Evolutionary conservation across 768 basidiomycete genomes (phyloP).

Genomic region (Serpula lacrymans): DNA sequence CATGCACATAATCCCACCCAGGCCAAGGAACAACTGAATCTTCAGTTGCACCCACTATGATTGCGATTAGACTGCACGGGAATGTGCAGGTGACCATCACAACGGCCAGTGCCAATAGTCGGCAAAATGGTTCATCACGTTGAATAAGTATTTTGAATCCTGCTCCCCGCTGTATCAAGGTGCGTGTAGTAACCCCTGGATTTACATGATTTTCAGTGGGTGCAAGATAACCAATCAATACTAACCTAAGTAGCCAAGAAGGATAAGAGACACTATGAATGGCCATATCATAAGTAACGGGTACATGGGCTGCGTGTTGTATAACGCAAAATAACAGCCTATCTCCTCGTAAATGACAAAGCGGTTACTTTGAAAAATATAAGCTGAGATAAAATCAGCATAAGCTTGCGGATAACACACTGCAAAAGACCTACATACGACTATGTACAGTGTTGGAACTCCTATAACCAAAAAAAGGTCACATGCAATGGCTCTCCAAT

Average conservation of each 20-base stretch:
- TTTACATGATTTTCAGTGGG: too few relatives aligned
- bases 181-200: too few relatives aligned
- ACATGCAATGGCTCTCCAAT: conserved; percentile 45
- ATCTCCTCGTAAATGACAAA: conserved; percentile 58
- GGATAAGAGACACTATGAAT: conserved; percentile 21
- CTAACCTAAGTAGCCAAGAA: too few relatives aligned
- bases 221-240: too few relatives aligned
- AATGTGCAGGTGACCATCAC: too few relatives aligned
- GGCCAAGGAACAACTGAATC: conserved; percentile 15
- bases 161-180: too few relatives aligned
- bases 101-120: too few relatives aligned
- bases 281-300: conserved; percentile 24
- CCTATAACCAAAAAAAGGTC: conserved; percentile 55
- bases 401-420: too few relatives aligned
- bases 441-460: conserved; percentile 46
- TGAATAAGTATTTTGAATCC: too few relatives aligned
- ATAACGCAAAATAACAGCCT: conserved; percentile 47
- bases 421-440: conserved; percentile 35
- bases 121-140: too few relatives aligned
- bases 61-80: too few relatives aligned
- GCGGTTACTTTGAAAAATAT: conserved; percentile 56
- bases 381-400: conserved; percentile 37
- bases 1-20: conserved; percentile 17
- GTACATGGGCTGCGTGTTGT: conserved; percentile 34
- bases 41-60: conserved; percentile 6